Conservation (phyloP, 1,139 yeast genomes). For the Kluyveromyces sp. region DNA sequence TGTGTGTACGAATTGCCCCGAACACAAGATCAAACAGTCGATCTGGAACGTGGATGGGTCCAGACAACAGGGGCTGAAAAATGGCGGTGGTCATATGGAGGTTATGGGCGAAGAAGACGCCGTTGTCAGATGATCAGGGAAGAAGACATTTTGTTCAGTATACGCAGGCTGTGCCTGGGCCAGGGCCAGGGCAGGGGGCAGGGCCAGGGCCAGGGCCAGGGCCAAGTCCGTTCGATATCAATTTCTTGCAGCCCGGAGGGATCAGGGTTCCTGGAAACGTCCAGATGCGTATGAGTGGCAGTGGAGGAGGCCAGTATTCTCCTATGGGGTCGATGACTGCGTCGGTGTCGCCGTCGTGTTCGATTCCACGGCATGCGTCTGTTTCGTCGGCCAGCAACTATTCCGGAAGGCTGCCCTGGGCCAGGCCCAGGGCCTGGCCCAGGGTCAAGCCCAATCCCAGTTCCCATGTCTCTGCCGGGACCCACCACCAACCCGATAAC, state of each 20-base stretch:
- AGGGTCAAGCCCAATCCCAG: not conserved
- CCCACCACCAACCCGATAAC: not conserved
- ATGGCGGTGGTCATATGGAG: no score
- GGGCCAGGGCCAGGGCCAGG: not conserved
- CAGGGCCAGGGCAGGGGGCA: not conserved
- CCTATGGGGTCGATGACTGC: no score
- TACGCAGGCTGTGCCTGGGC: not conserved
- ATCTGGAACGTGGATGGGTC: not conserved
- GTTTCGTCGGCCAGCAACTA: no score
- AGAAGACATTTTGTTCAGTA: no score
- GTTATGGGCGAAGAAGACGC: no score
- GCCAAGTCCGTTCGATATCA: not conserved
- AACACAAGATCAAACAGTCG: constrained; percentile 6
- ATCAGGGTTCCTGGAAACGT: not conserved
- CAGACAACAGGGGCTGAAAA: not conserved
- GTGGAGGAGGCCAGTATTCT: no score
- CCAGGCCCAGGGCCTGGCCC: not conserved
- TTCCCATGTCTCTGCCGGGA: not conserved
- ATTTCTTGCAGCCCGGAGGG: constrained; percentile 1
- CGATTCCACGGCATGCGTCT: no score
- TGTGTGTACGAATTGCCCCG: constrained; percentile 24
- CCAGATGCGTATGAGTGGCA: not conserved
- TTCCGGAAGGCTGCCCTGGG: not conserved
- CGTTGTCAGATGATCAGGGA: no score
- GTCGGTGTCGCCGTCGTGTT: no score